Evolutionary conservation across 768 basidiomycete genomes (phyloP).

Genomic region (Mycena crocata): DNA sequence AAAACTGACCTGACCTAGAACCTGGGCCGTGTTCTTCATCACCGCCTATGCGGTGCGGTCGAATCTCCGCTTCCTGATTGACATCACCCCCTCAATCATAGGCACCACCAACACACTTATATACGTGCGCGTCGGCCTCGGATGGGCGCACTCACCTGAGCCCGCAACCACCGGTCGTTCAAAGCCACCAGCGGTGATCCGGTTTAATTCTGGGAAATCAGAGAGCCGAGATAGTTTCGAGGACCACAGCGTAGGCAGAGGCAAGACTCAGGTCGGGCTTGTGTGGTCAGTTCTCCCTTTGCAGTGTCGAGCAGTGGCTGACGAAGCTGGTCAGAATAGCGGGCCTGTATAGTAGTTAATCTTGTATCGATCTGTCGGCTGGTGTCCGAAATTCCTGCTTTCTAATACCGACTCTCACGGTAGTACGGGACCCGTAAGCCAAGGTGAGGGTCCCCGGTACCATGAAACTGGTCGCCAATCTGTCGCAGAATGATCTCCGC

Average conservation of each 20-base stretch:
- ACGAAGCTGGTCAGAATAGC: too few species aligned
- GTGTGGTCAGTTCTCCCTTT: background rate
- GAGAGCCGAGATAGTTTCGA: background rate
- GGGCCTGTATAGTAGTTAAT: too few species aligned
- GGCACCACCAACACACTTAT: background rate
- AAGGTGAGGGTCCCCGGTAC: too few species aligned
- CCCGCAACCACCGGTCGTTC: background rate
- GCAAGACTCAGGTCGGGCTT: background rate
- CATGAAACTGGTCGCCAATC: too few species aligned
- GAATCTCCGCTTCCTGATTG: conserved; percentile 14
- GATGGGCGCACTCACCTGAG: background rate
- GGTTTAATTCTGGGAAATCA: background rate
- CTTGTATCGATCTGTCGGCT: too few species aligned
- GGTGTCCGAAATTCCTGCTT: too few species aligned
- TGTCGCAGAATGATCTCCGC: too few species aligned
- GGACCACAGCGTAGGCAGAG: background rate
- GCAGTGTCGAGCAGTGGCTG: too few species aligned
- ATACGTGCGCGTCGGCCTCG: conserved; percentile 1
- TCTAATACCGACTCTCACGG: too few species aligned
- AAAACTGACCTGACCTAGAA: background rate
- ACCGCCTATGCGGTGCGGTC: background rate
- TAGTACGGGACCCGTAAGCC: too few species aligned
- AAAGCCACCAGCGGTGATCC: background rate
- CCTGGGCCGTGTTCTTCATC: conserved; percentile 7
- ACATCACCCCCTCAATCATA: background rate